Evolutionary conservation across 305 asterid species (phyloP), one percentile per base, ranked within the genome.

Genomic region (Coffea humblotiana): DNA sequence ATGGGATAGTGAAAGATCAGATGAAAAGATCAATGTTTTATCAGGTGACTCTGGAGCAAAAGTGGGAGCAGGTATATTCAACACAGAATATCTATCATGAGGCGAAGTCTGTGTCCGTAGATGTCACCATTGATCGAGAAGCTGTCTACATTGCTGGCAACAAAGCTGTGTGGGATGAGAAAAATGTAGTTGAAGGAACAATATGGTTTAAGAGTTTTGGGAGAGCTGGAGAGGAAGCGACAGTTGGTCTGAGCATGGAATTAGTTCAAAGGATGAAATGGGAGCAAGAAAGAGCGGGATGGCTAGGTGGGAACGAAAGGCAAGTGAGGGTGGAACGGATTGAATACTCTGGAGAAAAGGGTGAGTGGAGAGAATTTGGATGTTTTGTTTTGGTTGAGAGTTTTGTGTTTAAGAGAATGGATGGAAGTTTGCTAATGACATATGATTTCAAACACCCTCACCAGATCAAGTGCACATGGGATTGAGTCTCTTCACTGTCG

Each of bases 321-420:
- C 70, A 65, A 67, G 85, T 65, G 12, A 89, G 61, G 81, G 83
- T 93, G 6, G 77, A 77, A 67, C 87, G 66, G 82, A 86, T 77
- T 1, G 90, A 88, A 56, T 81, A 90, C 5, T 81, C 76, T 11
- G 82, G 74, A 75, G 80, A n/a, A 75, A 67, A 4, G 5, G 76
- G 79, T 37, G 70, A 32, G 13, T 89, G 94, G 94, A 88, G 12
- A 51, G 88, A 78, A 64, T 83, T 90, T 40, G 88, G 91, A 68
- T 89, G 89, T 72, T 93, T 86, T 85, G 90, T 86, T 18, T 88
- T 93, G 85, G 92, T 93, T 78, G 96, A 92, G 81, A 92, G 89
- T 72, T 93, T 91, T 82, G 85, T 76, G 64, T 48, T 92, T 15
- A 92, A 71, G 66, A 92, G 93, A 78, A 85, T 85, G 90, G 90